Evolutionary conservation across 2,329 filamentous ascomycete species (phyloP), one percentile per base, ranked within the genome.

Genomic region (Alternaria conjuncta): DNA sequence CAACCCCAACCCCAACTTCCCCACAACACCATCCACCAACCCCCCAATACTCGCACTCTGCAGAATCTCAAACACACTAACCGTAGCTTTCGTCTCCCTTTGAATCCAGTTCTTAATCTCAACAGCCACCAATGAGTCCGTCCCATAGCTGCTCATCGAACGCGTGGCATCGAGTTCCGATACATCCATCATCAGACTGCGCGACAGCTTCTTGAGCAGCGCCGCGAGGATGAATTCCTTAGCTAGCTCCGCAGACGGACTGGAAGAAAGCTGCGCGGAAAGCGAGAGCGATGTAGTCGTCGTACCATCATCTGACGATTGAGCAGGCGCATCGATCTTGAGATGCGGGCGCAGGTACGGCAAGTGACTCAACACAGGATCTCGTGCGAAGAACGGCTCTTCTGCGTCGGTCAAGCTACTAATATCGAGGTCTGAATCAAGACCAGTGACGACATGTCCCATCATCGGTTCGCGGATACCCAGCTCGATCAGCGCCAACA

Each of bases 61-160:
- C 57, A 74, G 21, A 47, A 76, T 65, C 11, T 76, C 71, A 51
- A 76, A 73, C 26, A 75, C 50, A 11, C 65, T 54, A 28, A 75
- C 57, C 3, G 25, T 21, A 0, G 61, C 67, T 47, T 58, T 47
- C 6, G 69, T 57, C 49, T 74, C 70, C 10, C 64, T 63, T 5
- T 32, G 9, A 2, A 73, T 41, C 74, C 74, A 74, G 21, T 69
- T 71, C 25, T 63, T 63, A 9, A 78, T 36, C 55, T 78, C 75
- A 2, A 76, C 63, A 0, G 74, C 74, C 1, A 75, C 62, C 1
- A 78, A 60, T 1, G 71, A 75, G 50, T 76, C 75, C 1, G 72
- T 61, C 0, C 74, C 73, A 18, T 66, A 72, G 4, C 57, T 41
- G 12, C 64, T 61, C 43, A 75, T 36, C 3, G 64, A 36, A 7